Evolutionary conservation across 1,139 yeast species (phyloP).

Genomic region (Hanseniaspora uvarum): DNA sequence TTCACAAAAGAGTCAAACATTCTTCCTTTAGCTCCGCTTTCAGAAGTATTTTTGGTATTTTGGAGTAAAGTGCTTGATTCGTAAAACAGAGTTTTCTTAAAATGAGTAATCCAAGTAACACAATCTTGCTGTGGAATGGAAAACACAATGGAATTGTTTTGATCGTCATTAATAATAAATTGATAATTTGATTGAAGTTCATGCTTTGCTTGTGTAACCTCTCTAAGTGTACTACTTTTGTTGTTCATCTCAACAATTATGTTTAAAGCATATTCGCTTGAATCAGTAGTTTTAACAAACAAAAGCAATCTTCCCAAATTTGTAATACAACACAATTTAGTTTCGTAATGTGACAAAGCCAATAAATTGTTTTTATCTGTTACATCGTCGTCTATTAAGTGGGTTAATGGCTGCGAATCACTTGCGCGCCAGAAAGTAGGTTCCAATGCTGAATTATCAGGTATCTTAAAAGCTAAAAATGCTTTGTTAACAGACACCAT

Average conservation of each 20-base stretch:
- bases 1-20: conserved; percentile 31
- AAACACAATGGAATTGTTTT: conserved; percentile 27
- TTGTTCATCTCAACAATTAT: conserved; percentile 28
- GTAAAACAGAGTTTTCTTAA: conserved; percentile 20
- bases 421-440: conserved; percentile 10
- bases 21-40: conserved; percentile 23
- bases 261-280: conserved; percentile 22
- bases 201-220: conserved; percentile 21
- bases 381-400: not conserved
- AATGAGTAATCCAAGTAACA: conserved; percentile 25
- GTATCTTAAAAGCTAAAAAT: conserved; percentile 15
- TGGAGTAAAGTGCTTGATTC: conserved; percentile 13
- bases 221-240: conserved; percentile 25
- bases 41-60: not conserved
- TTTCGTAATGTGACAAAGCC: conserved; percentile 20
- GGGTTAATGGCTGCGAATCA: not conserved
- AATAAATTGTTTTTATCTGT: conserved; percentile 1
- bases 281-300: conserved; percentile 23
- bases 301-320: conserved; percentile 28
- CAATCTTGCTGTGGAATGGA: conserved; percentile 21
- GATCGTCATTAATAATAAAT: conserved; percentile 20
- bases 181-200: conserved; percentile 15
- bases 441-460: conserved; percentile 18
- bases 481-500: conserved; percentile 6
- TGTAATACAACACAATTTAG: conserved; percentile 27